Base-by-base conservation (phyloP, 129 eudicot species). In the Tagetes patula region DNA sequence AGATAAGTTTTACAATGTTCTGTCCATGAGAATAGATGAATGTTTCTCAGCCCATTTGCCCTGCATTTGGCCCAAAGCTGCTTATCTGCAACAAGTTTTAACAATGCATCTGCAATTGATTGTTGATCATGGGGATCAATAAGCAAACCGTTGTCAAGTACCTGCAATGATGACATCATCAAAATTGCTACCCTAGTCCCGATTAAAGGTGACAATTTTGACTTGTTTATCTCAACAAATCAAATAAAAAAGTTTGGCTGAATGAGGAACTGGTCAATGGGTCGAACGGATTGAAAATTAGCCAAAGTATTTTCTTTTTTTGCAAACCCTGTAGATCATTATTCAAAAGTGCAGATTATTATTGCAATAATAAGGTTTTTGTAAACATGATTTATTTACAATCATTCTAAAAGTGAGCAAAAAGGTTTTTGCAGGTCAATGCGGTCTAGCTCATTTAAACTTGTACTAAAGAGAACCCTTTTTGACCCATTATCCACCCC, bases 11-110 rank as follows among this genome's bases (percentile, higher is more conserved):
- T 95, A 80, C 99, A 95, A 74, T 95, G 99, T 69, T 87, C 97
- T 14, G 94, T 93, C 99, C 99, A 95, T 36, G 99, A 95, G 66
- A 88, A 95, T 7, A 95, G 95, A 71, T 95, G 99, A 46, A 95
- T 95, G 74, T 95, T 95, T 83, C 89, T 83, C 62, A 91, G 67
- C 33, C 99, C 99, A 48, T 91, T 95, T 54, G 91, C 86, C 65
- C 99, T 80, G 79, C 99, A 95, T 79, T 82, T 95, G 48, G 88
- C 82, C 99, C 99, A 95, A 36, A 95, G 96, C 50, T 95, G 97
- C 82, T 86, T 91, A 71, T 95, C 95, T 27, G 99, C 94, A 48
- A 95, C 99, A 62, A 95, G 85, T 83, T 95, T 95, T 77, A 90
- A 46, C 67, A 95, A 89, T 49, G 99, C 99, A 72, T 81, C 90